Conservation (phyloP, 306 rosid species). For the Canavalia ensiformis region DNA sequence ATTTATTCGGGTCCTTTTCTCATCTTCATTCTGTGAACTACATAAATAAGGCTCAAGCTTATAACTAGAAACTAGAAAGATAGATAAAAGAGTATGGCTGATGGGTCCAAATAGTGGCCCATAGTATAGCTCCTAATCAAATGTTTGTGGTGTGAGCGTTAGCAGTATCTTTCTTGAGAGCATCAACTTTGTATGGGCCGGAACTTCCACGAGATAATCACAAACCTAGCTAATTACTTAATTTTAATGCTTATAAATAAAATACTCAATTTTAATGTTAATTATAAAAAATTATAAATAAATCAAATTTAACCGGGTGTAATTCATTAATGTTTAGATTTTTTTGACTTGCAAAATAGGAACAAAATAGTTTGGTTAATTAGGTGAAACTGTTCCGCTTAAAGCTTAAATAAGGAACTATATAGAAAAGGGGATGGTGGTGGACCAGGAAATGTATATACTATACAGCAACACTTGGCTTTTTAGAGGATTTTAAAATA, state of each 20-base stretch:
- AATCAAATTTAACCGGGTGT: not conserved
- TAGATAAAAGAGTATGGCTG: conserved; percentile 42
- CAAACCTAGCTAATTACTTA: not conserved
- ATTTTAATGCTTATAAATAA: not conserved
- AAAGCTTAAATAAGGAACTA: conserved; percentile 27
- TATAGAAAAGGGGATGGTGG: not conserved
- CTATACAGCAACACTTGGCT: not conserved
- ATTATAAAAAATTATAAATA: not conserved
- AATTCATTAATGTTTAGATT: not conserved
- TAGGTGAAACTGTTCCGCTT: conserved; percentile 55
- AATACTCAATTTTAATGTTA: not conserved
- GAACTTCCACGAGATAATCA: conserved; percentile 50
- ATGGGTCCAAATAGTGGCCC: conserved; percentile 59
- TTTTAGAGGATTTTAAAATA: conserved; percentile 7
- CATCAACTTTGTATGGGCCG: conserved; percentile 63
- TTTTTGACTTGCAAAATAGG: conserved; percentile 46
- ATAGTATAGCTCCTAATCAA: conserved; percentile 45
- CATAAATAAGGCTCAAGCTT: conserved; percentile 49
- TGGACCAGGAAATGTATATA: conserved; percentile 27
- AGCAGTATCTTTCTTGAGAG: conserved; percentile 75
- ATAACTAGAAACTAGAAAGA: conserved; percentile 39
- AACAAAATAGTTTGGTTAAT: conserved; percentile 48
- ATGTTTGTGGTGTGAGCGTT: conserved; percentile 57
- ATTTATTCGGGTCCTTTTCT: conserved; percentile 46
- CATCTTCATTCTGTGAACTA: conserved; percentile 46